A percentile compares a stretch with the other conserved stretches of the same genome.
These are phyloP conservation scores for Tremella yokohamensis DNA, from an alignment of 768 basidiomycete genomes.

Conservation along the genomic window DNA sequence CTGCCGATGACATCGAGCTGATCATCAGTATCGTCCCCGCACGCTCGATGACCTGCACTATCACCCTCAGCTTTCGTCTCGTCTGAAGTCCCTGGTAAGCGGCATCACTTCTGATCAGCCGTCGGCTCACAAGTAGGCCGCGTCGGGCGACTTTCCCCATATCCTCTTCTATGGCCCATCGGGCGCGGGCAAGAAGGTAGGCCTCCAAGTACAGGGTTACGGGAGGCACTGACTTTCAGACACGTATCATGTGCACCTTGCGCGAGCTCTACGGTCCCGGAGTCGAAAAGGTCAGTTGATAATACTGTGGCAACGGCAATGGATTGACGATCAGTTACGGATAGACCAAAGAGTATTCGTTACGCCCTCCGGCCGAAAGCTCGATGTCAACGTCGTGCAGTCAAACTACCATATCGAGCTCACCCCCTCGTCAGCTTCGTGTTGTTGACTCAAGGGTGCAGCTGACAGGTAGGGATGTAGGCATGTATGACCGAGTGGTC, in stretches of 20 bases:
- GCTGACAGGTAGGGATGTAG: slow-evolving; percentile 69
- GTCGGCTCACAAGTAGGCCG: slow-evolving; percentile 57
- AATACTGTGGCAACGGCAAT: not conserved
- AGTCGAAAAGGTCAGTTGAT: slow-evolving; percentile 71
- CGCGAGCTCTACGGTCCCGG: slow-evolving; percentile 84
- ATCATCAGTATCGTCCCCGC: slow-evolving; percentile 72
- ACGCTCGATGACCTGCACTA: slow-evolving; percentile 83
- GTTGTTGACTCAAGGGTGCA: not conserved
- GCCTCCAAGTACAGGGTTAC: slow-evolving; percentile 4
- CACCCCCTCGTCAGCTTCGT: slow-evolving; percentile 74
- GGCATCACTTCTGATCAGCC: not conserved
- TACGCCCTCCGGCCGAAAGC: slow-evolving; percentile 85
- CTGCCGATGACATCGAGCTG: too few relatives aligned
- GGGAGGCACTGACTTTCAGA: slow-evolving; percentile 51
- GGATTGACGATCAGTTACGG: slow-evolving; percentile 61
- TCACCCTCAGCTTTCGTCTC: slow-evolving; percentile 71
- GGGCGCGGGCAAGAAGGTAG: slow-evolving; percentile 86
- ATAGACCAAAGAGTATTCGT: slow-evolving; percentile 96
- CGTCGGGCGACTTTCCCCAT: slow-evolving; percentile 92
- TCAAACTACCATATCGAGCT: slow-evolving; percentile 98
- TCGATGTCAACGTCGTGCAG: slow-evolving; percentile 95
- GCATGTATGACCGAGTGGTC: slow-evolving; percentile 88
- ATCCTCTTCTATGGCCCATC: slow-evolving; percentile 96
- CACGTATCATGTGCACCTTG: slow-evolving; percentile 83
- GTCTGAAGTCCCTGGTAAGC: slow-evolving; percentile 72